A percentile compares a stretch with the other conserved stretches of the same genome.
Conservation (phyloP, 31 red algal species). For the Bonnemaisonia californica region DNA sequence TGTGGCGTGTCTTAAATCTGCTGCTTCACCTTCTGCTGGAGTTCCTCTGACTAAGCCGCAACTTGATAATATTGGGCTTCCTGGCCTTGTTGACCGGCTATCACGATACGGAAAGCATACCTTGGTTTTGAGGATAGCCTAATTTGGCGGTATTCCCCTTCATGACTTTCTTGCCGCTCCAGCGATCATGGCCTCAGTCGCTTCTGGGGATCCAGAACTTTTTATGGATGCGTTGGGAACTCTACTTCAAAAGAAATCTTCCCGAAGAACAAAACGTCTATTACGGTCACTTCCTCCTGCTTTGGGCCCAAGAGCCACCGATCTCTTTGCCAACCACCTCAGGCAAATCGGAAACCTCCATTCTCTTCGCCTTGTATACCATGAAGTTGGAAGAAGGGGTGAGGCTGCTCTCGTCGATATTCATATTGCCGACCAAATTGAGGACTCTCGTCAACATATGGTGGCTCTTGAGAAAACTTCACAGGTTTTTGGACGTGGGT, state of each 20-base stretch:
- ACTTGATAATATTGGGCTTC: conserved; percentile 52
- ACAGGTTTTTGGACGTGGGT: conserved; percentile 25
- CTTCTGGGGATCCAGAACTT: conserved; percentile 74
- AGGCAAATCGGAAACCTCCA: conserved; percentile 52
- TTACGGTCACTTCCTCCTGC: conserved; percentile 52
- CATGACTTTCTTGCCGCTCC: conserved; percentile 54
- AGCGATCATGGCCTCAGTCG: conserved; percentile 58
- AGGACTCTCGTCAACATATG: conserved; percentile 40
- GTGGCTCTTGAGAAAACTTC: conserved; percentile 39
- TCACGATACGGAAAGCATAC: conserved; percentile 58
- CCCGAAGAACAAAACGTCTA: conserved; percentile 44
- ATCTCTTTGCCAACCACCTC: conserved; percentile 59
- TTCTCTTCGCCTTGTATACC: conserved; percentile 44
- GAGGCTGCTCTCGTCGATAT: conserved; percentile 75
- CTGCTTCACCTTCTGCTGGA: conserved; percentile 17
- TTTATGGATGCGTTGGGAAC: conserved; percentile 59
- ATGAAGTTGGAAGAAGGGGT: conserved; percentile 57
- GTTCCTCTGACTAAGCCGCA: conserved; percentile 65
- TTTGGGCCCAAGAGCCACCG: conserved; percentile 49
- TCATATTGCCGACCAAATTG: conserved; percentile 22
- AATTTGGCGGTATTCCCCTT: conserved; percentile 60
- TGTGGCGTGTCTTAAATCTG: conserved; percentile 57
- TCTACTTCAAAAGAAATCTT: conserved; percentile 44
- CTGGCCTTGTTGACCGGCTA: conserved; percentile 54
- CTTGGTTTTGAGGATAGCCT: conserved; percentile 58